These are phyloP conservation scores for Clarkia xantiana DNA, from an alignment of 345 rosid species.

Conservation along the genomic window DNA sequence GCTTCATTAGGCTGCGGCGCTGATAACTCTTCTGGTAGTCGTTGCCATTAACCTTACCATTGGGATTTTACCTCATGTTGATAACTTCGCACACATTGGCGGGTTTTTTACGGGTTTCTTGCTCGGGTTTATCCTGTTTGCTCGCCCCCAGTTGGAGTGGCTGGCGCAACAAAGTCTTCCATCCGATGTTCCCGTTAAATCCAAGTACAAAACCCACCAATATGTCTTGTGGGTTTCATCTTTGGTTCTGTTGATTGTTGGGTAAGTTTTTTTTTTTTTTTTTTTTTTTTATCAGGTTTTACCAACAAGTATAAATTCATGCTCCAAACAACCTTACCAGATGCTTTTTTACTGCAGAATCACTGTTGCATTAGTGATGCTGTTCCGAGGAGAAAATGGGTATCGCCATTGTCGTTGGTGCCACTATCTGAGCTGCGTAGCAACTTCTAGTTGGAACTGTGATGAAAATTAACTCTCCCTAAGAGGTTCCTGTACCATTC, in stretches of 20 bases:
- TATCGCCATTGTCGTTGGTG: slow-evolving; percentile 75
- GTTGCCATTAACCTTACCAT: slow-evolving; percentile 55
- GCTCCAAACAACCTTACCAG: neutral
- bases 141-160: slow-evolving; percentile 85
- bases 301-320: neutral
- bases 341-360: slow-evolving; percentile 28
- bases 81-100: slow-evolving; percentile 84
- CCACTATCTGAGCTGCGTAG: slow-evolving; percentile 69
- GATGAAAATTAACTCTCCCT: slow-evolving; percentile 9
- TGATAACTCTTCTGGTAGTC: slow-evolving; percentile 59
- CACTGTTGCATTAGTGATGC: slow-evolving; percentile 42
- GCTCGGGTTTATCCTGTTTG: slow-evolving; percentile 63
- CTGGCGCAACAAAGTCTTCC: slow-evolving; percentile 32
- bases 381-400: slow-evolving; percentile 51
- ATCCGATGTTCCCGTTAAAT: slow-evolving; percentile 26
- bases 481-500: neutral
- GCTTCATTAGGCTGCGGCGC: slow-evolving; percentile 53
- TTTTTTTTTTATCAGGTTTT: neutral
- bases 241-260: slow-evolving; percentile 32
- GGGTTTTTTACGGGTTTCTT: slow-evolving; percentile 82
- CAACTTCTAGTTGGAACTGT: slow-evolving; percentile 71
- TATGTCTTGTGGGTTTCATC: slow-evolving; percentile 47
- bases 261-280: slow-evolving; percentile 30
- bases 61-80: slow-evolving; percentile 83
- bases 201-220: slow-evolving; percentile 66